These are phyloP conservation scores for Ambrosia hybrid DNA, from an alignment of 140 eudicot species.

Conservation along the genomic window DNA sequence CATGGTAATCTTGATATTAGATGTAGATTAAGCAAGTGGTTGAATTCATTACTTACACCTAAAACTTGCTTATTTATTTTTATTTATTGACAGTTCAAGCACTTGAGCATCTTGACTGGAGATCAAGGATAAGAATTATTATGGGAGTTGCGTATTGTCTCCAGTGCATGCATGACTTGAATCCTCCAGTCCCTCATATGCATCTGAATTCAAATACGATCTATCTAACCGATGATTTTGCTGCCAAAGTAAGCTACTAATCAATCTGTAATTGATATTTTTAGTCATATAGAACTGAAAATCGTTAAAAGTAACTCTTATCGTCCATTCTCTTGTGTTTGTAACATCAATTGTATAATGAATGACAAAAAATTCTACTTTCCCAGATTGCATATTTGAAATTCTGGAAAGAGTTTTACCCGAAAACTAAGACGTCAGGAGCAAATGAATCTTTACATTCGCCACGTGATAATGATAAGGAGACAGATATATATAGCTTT, in stretches of 20 bases:
- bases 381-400: slow-evolving; percentile 54
- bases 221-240: slow-evolving; percentile 73
- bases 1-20: slow-evolving; percentile 24
- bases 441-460: slow-evolving; percentile 34
- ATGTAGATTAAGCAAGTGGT: neutral
- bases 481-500: slow-evolving; percentile 54
- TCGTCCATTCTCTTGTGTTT: neutral
- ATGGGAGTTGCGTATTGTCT: slow-evolving; percentile 86
- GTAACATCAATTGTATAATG: neutral
- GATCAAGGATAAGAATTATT: slow-evolving; percentile 62
- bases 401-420: slow-evolving; percentile 53
- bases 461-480: slow-evolving; percentile 41
- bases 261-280: neutral
- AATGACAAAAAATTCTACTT: neutral
- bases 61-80: neutral
- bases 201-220: slow-evolving; percentile 45
- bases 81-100: slow-evolving; percentile 46
- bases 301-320: neutral
- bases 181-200: slow-evolving; percentile 51
- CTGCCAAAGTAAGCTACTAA: slow-evolving; percentile 70
- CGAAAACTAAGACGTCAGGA: slow-evolving; percentile 34
- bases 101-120: slow-evolving; percentile 81
- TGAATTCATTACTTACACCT: neutral
- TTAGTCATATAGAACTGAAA: neutral
- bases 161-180: slow-evolving; percentile 65